Evolutionary conservation across 768 basidiomycete genomes (phyloP).

Genomic region (Calocybe indica): DNA sequence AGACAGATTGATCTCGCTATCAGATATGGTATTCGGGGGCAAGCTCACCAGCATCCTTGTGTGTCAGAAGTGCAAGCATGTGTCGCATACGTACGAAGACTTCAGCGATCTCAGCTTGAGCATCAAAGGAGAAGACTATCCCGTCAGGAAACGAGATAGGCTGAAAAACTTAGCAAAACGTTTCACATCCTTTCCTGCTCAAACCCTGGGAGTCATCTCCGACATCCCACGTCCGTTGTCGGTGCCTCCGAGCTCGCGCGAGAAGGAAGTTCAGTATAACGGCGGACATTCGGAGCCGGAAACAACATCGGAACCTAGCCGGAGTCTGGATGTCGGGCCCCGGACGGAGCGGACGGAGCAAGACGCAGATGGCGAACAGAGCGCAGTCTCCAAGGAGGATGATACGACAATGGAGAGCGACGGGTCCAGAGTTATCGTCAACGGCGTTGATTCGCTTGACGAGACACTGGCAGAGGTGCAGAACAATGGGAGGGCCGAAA

Average conservation of each 20-base stretch:
- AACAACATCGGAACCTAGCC: slow-evolving; percentile 28
- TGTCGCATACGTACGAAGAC: slow-evolving; percentile 89
- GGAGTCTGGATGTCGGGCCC: slow-evolving; percentile 36
- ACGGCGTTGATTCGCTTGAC: slow-evolving; percentile 10
- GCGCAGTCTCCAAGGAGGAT: slow-evolving; percentile 11
- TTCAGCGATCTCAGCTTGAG: slow-evolving; percentile 92
- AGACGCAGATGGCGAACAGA: slow-evolving; percentile 10
- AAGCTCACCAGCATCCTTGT: slow-evolving; percentile 87
- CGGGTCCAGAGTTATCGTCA: slow-evolving; percentile 17
- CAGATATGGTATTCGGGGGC: slow-evolving; percentile 90
- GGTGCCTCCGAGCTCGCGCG: slow-evolving; percentile 40
- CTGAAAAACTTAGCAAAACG: slow-evolving; percentile 70
- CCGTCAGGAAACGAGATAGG: slow-evolving; percentile 70
- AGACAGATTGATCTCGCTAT: slow-evolving; percentile 59
- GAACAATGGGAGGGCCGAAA: slow-evolving; percentile 10
- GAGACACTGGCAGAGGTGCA: too few relatives aligned
- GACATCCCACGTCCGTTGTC: slow-evolving; percentile 50
- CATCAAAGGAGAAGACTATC: slow-evolving; percentile 80
- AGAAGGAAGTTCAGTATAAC: slow-evolving; percentile 17
- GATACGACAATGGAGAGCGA: slow-evolving; percentile 20
- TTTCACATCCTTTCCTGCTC: slow-evolving; percentile 35
- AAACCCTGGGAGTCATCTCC: slow-evolving; percentile 5
- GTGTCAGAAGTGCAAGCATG: slow-evolving; percentile 90
- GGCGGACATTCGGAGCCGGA: slow-evolving; percentile 30
- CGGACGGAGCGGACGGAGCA: slow-evolving; percentile 9